phyloP scores from a whole-genome alignment of 2,329 filamentous ascomycete species.

The Aspergillus unguis region DNA sequence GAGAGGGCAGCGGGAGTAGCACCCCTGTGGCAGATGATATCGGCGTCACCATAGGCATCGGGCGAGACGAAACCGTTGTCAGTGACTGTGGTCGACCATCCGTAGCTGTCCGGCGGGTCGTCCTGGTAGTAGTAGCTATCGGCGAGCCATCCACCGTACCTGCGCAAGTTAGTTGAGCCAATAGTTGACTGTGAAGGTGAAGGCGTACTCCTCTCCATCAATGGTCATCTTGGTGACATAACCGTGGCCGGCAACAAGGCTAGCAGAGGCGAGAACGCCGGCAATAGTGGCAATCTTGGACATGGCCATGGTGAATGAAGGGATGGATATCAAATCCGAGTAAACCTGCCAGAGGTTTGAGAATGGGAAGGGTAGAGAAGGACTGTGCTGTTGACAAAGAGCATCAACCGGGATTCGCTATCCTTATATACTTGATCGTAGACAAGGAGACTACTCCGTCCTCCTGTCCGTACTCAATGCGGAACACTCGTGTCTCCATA shows the following conservation, averaged over 20 bases:
- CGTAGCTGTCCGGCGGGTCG: conserved; percentile 42
- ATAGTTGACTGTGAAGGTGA: background rate
- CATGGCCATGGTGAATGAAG: conserved; percentile 22
- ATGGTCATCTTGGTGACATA: conserved; percentile 23
- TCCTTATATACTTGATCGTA: conserved; percentile 15
- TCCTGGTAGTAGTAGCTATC: conserved; percentile 28
- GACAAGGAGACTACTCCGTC: background rate
- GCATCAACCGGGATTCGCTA: background rate
- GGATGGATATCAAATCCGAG: conserved; percentile 10
- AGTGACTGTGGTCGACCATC: conserved; percentile 51
- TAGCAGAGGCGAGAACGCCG: conserved; percentile 28
- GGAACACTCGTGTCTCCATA: conserved; percentile 5
- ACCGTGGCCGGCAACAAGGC: conserved; percentile 31
- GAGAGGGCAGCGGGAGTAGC: conserved; percentile 49
- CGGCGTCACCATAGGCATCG: conserved; percentile 35
- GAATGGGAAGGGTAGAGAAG: conserved; percentile 6
- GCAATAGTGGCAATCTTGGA: conserved; percentile 24
- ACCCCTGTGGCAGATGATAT: conserved; percentile 60
- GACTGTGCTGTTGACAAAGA: background rate
- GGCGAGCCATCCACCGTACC: conserved; percentile 41
- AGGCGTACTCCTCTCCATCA: conserved; percentile 1
- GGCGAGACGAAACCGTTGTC: conserved; percentile 53
- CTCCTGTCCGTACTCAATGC: conserved; percentile 1
- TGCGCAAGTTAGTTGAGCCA: conserved; percentile 6
- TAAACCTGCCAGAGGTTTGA: conserved; percentile 15